phyloP scores from a whole-genome alignment of 495 filamentous ascomycete species.

The Pyrenula aspistea region DNA sequence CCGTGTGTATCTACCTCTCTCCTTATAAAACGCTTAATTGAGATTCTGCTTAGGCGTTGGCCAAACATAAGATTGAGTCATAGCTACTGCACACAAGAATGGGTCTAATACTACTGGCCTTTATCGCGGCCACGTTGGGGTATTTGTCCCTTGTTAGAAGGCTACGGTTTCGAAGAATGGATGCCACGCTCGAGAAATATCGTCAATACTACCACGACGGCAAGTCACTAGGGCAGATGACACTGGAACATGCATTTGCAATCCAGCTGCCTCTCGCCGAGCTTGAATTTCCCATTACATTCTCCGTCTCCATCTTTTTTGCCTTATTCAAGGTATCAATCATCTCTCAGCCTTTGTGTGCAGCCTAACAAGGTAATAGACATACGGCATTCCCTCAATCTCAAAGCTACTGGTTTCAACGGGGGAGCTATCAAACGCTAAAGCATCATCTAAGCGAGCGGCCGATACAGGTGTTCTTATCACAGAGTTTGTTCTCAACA shows the following conservation, averaged over 20 bases:
- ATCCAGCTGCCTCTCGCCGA: slow-evolving; percentile 17
- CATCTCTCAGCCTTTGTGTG: not conserved
- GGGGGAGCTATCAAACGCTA: slow-evolving; percentile 16
- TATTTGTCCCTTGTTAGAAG: not conserved
- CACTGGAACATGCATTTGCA: slow-evolving; percentile 16
- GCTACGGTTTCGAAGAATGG: not conserved
- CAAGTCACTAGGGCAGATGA: slow-evolving; percentile 16
- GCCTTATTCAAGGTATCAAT: slow-evolving; percentile 17
- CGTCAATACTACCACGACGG: not conserved
- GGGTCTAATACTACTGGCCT: no score
- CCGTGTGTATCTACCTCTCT: no score
- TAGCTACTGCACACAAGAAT: no score
- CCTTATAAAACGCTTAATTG: no score
- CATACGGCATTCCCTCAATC: slow-evolving; percentile 25
- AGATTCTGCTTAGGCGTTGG: no score
- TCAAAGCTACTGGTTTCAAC: slow-evolving; percentile 23
- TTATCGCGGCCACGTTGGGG: no score
- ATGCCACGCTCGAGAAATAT: not conserved
- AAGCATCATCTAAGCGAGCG: slow-evolving; percentile 13
- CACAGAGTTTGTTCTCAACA: slow-evolving; percentile 15
- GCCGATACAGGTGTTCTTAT: slow-evolving; percentile 21
- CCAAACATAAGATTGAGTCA: no score
- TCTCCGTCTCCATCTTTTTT: slow-evolving; percentile 14
- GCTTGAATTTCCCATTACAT: slow-evolving; percentile 19
- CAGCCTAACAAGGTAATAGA: slow-evolving; percentile 6